Conservation (phyloP, 2,329 filamentous ascomycete genomes). For the Trichoderma lentiforme region DNA sequence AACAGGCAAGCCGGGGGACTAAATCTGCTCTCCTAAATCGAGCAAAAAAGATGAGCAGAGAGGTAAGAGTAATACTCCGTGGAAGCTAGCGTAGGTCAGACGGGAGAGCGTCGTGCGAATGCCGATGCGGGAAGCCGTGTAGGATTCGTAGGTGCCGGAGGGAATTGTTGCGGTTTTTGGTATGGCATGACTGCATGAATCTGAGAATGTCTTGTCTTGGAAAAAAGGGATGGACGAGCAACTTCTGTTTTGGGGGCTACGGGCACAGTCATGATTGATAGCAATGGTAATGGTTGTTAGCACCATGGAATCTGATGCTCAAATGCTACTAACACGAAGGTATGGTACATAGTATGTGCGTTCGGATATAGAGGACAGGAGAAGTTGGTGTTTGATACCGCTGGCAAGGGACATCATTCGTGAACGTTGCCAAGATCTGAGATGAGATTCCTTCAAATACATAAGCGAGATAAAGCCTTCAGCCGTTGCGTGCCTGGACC, state of each 20-base stretch:
- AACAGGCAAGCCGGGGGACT: neutral
- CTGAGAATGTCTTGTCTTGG: neutral
- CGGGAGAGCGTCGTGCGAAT: neutral
- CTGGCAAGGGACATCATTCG: neutral
- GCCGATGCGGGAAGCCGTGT: neutral
- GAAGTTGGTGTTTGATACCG: neutral
- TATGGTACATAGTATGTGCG: neutral
- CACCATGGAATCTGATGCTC: neutral
- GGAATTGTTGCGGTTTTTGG: neutral
- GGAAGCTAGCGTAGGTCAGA: neutral
- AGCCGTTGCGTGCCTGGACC: neutral
- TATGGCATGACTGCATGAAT: neutral
- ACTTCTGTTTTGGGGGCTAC: neutral
- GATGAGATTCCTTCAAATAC: neutral
- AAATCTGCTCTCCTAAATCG: neutral
- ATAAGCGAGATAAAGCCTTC: neutral
- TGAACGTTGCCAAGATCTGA: neutral
- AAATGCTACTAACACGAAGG: too few relatives aligned
- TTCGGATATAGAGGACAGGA: neutral
- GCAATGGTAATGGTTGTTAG: neutral
- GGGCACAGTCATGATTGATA: neutral
- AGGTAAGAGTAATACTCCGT: neutral
- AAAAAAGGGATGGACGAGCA: neutral
- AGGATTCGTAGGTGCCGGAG: neutral
- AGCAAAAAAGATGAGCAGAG: neutral